These are phyloP conservation scores for Cyanidioschyzon merolae DNA, from an alignment of 23 red algal genomes.

Conservation along the genomic window DNA sequence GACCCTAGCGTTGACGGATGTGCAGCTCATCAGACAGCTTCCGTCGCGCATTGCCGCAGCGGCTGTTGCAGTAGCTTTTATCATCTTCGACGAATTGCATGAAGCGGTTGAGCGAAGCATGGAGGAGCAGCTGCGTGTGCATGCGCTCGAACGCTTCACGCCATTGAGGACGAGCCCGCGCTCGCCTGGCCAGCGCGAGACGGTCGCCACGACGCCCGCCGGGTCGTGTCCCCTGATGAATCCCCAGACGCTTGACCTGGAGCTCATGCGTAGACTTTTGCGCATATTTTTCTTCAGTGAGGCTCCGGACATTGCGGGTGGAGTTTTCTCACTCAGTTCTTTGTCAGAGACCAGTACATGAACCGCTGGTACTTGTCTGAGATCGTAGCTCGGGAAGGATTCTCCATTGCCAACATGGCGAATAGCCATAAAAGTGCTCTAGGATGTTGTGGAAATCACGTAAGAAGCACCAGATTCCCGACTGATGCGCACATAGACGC, in stretches of 20 bases:
- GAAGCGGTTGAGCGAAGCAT: not conserved
- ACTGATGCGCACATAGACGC: too few species aligned
- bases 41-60: not conserved
- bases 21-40: not conserved
- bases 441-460: too few species aligned
- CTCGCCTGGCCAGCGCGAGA: not conserved
- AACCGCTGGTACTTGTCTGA: too few species aligned
- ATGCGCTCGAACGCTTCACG: not conserved
- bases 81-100: not conserved
- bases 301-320: not conserved
- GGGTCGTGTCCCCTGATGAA: not conserved
- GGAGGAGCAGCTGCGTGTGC: not conserved
- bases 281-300: not conserved
- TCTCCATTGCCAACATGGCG: too few species aligned
- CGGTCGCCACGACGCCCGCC: not conserved
- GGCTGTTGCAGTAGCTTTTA: not conserved
- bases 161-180: not conserved
- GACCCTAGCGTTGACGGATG: not conserved
- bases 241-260: not conserved
- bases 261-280: not conserved
- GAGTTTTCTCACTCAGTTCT: too few species aligned
- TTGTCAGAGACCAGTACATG: too few species aligned
- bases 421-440: too few species aligned
- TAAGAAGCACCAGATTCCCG: too few species aligned
- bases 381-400: too few species aligned